Evolutionary conservation across 176 grass and related monocot genomes (phyloP).

Genomic region (Oryza australiensis): DNA sequence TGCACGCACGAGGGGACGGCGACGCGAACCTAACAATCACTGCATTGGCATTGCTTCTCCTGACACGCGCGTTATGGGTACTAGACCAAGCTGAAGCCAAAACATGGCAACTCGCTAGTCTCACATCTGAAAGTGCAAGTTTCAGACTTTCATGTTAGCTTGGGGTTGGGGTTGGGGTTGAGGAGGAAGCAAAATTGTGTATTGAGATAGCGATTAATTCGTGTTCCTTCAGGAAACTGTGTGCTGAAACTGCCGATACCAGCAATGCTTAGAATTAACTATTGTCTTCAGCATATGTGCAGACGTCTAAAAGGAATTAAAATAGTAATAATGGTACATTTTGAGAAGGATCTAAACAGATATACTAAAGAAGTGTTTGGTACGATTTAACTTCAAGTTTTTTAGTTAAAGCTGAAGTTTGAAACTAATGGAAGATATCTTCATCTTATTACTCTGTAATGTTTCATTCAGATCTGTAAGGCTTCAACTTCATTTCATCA

Average conservation of each 20-base stretch:
- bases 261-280: neutral
- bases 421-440: too few relatives aligned
- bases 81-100: neutral
- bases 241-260: neutral
- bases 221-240: neutral
- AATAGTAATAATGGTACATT: neutral
- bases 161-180: neutral
- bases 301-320: neutral
- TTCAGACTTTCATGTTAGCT: neutral
- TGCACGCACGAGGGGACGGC: neutral
- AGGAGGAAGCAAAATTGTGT: neutral
- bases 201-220: neutral
- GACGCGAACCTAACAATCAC: constrained; percentile 38
- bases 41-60: neutral
- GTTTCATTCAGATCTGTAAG: too few relatives aligned
- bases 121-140: neutral
- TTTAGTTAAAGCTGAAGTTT: too few relatives aligned
- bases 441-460: too few relatives aligned
- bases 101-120: neutral
- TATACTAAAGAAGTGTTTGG: too few relatives aligned
- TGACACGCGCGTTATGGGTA: neutral
- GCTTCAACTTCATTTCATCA: too few relatives aligned
- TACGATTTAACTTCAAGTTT: too few relatives aligned
- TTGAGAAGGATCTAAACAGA: neutral
- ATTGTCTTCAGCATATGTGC: neutral